A percentile compares a stretch with the other conserved stretches of the same genome.
Conservation (phyloP, 805 yeast species). For the Zygosaccharomyces siamensis region DNA sequence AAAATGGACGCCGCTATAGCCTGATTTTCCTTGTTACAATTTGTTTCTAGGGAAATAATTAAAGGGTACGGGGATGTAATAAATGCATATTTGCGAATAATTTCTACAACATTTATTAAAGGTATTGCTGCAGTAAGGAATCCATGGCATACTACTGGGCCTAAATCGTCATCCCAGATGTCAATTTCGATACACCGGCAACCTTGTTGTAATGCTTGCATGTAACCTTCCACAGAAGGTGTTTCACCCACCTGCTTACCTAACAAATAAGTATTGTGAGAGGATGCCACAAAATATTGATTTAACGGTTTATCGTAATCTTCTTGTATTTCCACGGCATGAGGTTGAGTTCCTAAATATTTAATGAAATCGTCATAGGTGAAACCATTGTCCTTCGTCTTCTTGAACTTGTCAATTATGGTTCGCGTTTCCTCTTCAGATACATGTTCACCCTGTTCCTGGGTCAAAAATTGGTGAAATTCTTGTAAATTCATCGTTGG, state of each 20-base stretch:
- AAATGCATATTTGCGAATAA: slow-evolving; percentile 81
- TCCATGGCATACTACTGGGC: slow-evolving; percentile 91
- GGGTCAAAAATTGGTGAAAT: slow-evolving; percentile 43
- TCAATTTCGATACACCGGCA: slow-evolving; percentile 95
- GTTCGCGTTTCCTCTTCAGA: slow-evolving; percentile 30
- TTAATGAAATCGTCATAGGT: slow-evolving; percentile 26
- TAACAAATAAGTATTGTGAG: slow-evolving; percentile 86
- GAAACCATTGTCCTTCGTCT: slow-evolving; percentile 9
- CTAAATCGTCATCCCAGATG: slow-evolving; percentile 81
- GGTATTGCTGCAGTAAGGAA: slow-evolving; percentile 74
- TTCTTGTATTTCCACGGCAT: slow-evolving; percentile 15
- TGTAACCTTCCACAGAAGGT: slow-evolving; percentile 86
- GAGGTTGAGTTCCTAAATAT: slow-evolving; percentile 32
- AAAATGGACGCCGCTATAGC: slow-evolving; percentile 49
- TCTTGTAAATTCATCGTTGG: slow-evolving; percentile 25
- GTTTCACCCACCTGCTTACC: slow-evolving; percentile 87
- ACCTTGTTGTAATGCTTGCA: slow-evolving; percentile 81
- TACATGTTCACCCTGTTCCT: slow-evolving; percentile 45
- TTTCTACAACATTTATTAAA: slow-evolving; percentile 61
- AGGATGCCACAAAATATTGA: slow-evolving; percentile 85
- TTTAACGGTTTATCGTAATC: slow-evolving; percentile 63
- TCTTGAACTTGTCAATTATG: slow-evolving; percentile 39
- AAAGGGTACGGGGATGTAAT: slow-evolving; percentile 83
- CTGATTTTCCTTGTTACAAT: slow-evolving; percentile 70
- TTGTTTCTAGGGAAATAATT: slow-evolving; percentile 78